These are phyloP conservation scores for Rhytidiadelphus loreus DNA, from an alignment of 225 moss, liverwort and hornwort species.

Conservation along the genomic window DNA sequence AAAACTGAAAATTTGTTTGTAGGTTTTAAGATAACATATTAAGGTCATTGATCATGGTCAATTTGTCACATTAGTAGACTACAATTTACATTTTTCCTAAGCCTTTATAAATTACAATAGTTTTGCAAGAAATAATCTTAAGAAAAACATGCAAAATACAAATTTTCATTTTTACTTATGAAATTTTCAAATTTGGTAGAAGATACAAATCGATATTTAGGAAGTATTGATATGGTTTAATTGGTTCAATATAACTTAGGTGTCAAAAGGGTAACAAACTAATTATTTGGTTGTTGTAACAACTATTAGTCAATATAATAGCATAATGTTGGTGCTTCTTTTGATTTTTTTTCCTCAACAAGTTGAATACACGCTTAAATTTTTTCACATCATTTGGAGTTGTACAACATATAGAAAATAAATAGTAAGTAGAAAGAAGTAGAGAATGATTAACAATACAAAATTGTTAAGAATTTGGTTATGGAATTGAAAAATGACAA, in stretches of 20 bases:
- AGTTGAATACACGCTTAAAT: too few species aligned
- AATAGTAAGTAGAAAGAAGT: too few species aligned
- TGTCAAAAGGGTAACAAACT: fast-evolving
- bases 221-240: background rate
- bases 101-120: background rate
- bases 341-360: too few species aligned
- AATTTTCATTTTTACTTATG: background rate
- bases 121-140: background rate
- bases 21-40: background rate
- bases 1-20: background rate
- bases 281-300: background rate
- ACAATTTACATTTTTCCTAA: background rate
- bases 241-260: background rate
- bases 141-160: background rate
- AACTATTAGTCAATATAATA: background rate
- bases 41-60: background rate
- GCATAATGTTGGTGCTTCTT: too few species aligned
- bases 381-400: too few species aligned
- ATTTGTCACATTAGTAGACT: background rate
- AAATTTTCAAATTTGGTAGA: background rate
- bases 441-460: too few species aligned
- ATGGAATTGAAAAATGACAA: too few species aligned
- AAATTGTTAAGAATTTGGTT: too few species aligned
- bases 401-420: too few species aligned
- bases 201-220: background rate